A percentile compares a stretch with the other conserved stretches of the same genome.
phyloP scores from a whole-genome alignment of 306 rosid species.

The Sindora glabra region DNA sequence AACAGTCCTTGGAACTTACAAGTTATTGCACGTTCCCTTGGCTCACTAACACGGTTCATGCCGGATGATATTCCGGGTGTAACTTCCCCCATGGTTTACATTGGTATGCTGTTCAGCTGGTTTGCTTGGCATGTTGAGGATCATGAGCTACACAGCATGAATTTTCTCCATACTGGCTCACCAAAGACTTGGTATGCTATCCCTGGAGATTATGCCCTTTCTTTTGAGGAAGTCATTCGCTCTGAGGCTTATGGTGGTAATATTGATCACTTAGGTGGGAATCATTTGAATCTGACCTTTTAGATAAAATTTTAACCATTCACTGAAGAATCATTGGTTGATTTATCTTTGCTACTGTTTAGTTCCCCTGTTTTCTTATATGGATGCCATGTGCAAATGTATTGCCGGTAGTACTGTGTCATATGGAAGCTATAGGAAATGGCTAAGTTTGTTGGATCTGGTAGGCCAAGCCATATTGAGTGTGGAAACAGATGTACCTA shows the following conservation, averaged over 20 bases:
- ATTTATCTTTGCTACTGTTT: constrained; percentile 3
- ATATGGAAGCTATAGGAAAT: background rate
- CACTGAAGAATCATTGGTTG: background rate
- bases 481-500: background rate
- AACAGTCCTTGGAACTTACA: constrained; percentile 99
- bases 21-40: constrained; percentile 89
- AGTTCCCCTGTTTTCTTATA: background rate
- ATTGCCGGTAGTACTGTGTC: background rate
- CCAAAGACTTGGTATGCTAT: constrained; percentile 97
- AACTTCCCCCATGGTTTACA: constrained; percentile 97
- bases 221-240: constrained; percentile 83
- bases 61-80: constrained; percentile 99
- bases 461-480: background rate
- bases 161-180: constrained; percentile 90
- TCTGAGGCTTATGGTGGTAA: constrained; percentile 68
- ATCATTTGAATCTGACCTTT: constrained; percentile 9
- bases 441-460: background rate
- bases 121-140: constrained; percentile 99
- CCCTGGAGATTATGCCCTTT: constrained; percentile 83
- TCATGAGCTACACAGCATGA: constrained; percentile 99
- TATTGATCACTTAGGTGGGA: constrained; percentile 81
- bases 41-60: constrained; percentile 98
- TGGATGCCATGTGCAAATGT: background rate
- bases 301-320: background rate
- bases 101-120: constrained; percentile 99